Evolutionary conservation across 2,329 filamentous ascomycete species (phyloP), one percentile per base, ranked within the genome.

Genomic region (Pleoardoris graminearum): DNA sequence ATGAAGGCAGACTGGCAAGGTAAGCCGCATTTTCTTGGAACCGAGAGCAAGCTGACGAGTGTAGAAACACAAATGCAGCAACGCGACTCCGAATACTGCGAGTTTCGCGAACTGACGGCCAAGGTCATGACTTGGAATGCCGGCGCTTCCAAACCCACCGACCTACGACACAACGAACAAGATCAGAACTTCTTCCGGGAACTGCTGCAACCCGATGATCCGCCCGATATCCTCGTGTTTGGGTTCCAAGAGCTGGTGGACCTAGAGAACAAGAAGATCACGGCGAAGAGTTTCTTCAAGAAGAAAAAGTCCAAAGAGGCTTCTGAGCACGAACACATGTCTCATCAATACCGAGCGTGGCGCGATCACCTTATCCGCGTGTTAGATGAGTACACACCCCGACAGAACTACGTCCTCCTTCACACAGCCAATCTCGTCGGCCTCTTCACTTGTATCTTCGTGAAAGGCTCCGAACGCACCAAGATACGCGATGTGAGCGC

Each of bases 161-260:
- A 87, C 65, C 78, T 97, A 29, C 83, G 89, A 49, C 85, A 89
- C 57, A 84, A 85, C 1, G 81, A 84, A 25, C 77, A 83, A 48
- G 90, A 96, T 65, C 83, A 84, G 10, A 80, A 81, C 37, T 97
- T 97, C 71, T 89, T 97, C 66, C 85, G 86, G 59, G 85, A 93
- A 51, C 81, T 96, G 14, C 79, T 99, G 22, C 83, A 87, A 58
- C 84, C 83, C n/a, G 86, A 88, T 56, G 83, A 87, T 33, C 85
- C 88, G 7, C 91, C 94, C 0, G 94, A 97, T 62, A 91, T 99
- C 44, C 76, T 97, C 2, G 84, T 97, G 0, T 99, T 99, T 78
- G 93, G 92, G 1, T 99, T 99, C 72, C 94, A 99, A 73, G 94
- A 99, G 74, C 81, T 99, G n/a, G 94, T 99, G 3, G 94, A 99